phyloP scores from a whole-genome alignment of 2,329 filamentous ascomycete genomes.

The Macrophomina pseudophaseolina region DNA sequence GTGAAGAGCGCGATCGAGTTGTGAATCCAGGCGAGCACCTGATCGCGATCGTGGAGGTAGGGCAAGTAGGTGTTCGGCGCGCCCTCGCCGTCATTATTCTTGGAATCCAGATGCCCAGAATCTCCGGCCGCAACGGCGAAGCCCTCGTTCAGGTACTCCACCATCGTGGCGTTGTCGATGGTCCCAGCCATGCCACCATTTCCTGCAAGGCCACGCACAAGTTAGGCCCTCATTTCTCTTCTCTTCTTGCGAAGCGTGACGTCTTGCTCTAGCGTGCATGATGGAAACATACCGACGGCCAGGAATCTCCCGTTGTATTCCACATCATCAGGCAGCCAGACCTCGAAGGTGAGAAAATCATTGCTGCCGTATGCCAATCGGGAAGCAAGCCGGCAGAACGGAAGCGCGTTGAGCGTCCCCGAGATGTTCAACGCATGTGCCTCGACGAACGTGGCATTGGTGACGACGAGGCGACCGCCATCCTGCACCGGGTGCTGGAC shows the following conservation, averaged over 20 bases:
- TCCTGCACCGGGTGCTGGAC: neutral
- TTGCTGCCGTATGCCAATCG: conserved; percentile 11
- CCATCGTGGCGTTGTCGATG: conserved; percentile 25
- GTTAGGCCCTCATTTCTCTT: neutral
- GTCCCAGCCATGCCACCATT: conserved; percentile 29
- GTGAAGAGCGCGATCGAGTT: conserved; percentile 29
- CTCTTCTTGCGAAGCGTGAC: neutral
- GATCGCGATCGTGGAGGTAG: conserved; percentile 26
- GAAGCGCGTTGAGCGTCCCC: neutral
- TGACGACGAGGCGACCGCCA: conserved; percentile 5
- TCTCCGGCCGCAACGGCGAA: conserved; percentile 29
- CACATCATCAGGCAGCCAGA: conserved; percentile 21
- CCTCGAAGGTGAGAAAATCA: conserved; percentile 17
- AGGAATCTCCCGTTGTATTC: conserved; percentile 25
- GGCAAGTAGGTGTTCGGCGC: conserved; percentile 27
- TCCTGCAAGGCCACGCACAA: neutral
- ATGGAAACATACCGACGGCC: conserved; percentile 20
- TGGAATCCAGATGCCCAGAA: conserved; percentile 26
- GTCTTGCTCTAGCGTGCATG: neutral
- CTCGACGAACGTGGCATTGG: neutral
- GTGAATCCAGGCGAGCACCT: conserved; percentile 29
- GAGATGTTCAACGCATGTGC: conserved; percentile 3
- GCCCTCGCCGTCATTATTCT: conserved; percentile 26
- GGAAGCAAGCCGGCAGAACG: conserved; percentile 23
- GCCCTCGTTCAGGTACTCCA: conserved; percentile 26